Conservation (phyloP, 331 rosid genomes). For the Arachis monticola region DNA sequence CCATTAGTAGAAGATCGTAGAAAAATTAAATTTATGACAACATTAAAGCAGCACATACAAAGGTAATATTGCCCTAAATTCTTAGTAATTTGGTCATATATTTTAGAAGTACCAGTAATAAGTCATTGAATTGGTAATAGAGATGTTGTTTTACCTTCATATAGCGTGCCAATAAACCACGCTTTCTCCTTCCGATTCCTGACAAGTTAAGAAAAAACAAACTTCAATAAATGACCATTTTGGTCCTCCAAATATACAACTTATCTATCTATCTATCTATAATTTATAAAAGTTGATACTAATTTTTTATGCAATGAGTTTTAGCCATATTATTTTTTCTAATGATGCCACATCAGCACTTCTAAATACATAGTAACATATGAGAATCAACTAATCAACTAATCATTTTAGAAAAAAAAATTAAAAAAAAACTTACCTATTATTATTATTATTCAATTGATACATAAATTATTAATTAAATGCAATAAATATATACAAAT, state of each 20-base stretch:
- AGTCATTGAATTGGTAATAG: background rate
- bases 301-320: too few relatives aligned
- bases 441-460: too few relatives aligned
- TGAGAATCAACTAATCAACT: too few relatives aligned
- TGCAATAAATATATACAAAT: too few relatives aligned
- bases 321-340: too few relatives aligned
- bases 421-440: too few relatives aligned
- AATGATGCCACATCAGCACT: too few relatives aligned
- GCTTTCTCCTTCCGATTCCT: constrained; percentile 69
- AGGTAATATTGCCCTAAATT: background rate
- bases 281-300: too few relatives aligned
- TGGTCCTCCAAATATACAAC: constrained; percentile 16
- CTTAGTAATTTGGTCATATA: constrained; percentile 12
- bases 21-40: constrained; percentile 15
- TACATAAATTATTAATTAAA: too few relatives aligned
- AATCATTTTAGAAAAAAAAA: too few relatives aligned
- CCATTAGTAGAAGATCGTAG: background rate
- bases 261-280: background rate
- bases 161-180: constrained; percentile 81
- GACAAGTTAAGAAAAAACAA: constrained; percentile 42
- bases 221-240: constrained; percentile 39
- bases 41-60: constrained; percentile 19
- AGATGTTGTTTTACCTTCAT: constrained; percentile 73
- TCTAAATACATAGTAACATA: too few relatives aligned
- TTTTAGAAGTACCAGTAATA: constrained; percentile 10